Conservation (phyloP, 345 rosid genomes). For the Aegle marmelos region DNA sequence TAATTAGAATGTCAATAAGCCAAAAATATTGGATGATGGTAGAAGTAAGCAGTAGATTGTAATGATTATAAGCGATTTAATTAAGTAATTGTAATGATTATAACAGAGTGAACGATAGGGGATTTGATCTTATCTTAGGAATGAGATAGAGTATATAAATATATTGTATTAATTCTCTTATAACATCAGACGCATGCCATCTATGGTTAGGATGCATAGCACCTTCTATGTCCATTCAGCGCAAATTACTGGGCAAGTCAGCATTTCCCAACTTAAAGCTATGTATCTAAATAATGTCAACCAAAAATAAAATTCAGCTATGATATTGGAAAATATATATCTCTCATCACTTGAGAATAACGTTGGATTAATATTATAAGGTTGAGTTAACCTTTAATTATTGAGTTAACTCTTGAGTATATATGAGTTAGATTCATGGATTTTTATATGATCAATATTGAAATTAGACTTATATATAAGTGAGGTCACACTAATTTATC, state of each 20-base stretch:
- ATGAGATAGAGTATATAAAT: not conserved
- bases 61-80: not conserved
- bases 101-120: not conserved
- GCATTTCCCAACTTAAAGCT: not conserved
- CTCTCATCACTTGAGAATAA: not conserved
- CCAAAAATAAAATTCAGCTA: not conserved
- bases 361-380: too few relatives aligned
- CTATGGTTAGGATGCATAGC: not conserved
- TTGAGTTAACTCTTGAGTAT: not conserved
- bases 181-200: not conserved
- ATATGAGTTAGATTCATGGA: too few relatives aligned
- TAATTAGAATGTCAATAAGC: not conserved
- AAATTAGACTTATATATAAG: not conserved
- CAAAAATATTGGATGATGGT: not conserved
- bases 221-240: too few relatives aligned
- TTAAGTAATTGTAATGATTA: not conserved
- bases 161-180: not conserved
- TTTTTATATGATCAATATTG: too few relatives aligned
- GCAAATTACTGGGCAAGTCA: not conserved
- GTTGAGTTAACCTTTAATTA: not conserved
- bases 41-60: not conserved
- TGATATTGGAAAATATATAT: not conserved
- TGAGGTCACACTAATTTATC: rapidly evolving
- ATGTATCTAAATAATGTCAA: not conserved
- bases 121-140: not conserved